Base-by-base conservation (phyloP, 1,284 basidiomycete genomes). In the Puccinia novopanici region DNA sequence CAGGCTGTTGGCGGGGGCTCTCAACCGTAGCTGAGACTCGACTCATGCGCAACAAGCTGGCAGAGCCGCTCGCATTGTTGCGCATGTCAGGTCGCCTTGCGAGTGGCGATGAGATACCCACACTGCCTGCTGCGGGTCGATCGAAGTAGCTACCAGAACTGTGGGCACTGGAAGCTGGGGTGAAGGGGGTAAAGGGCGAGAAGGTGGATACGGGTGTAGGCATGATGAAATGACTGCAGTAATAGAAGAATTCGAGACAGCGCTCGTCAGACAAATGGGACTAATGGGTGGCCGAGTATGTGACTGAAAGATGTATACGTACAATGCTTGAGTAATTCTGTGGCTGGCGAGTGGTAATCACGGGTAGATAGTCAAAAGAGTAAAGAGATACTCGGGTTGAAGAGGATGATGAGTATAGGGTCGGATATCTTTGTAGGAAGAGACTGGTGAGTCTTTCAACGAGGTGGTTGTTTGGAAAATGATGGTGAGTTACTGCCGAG, bases 151-250 rank as follows among this genome's bases (percentile, higher is more conserved):
- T n/a, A 17, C 45, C 42, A 0, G 42, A 22, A 45, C 22, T 70
- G 27, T 27, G 42, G 3, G 34, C 22, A 30, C 34, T 63, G 6
- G 42, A 34, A 50, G 50, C 67, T 3, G 67, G 67, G 48, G 42
- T 48, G 67, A 70, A 70, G 50, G 67, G 67, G 42, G 67, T 70
- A 50, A 70, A 48, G 50, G 67, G 67, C 3, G 67, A 70, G 22
- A 70, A 70, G 67, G 67, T 37, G 24, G 67, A 70, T n/a, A 70
- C 67, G 27, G 67, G 67, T 12, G 45, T 37, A 70, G 67, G 59
- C 59, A 63, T 63, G 2, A 17, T 63, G 30, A 34, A 37, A 12
- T 37, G 27, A 34, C 57, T 61, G 57, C 55, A 45, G 15, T 45
- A 52, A 15, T 17, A 52, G 4, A 15, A 15, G 10, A 22, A n/a